Evolutionary conservation across 2,329 filamentous ascomycete species (phyloP).

Genomic region (Stromatinia cepivora): DNA sequence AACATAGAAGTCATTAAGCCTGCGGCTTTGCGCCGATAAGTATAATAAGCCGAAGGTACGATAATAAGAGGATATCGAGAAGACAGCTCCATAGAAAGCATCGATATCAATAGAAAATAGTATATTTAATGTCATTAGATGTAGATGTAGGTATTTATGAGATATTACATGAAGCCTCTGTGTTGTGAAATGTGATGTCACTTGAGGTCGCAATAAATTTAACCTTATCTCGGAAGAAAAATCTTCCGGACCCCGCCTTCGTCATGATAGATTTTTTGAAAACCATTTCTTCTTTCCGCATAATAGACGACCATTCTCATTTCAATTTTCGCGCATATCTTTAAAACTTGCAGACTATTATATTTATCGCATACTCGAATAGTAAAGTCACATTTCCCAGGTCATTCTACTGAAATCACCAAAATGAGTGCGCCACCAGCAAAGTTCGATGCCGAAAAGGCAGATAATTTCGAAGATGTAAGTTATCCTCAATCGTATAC

Average conservation of each 20-base stretch:
- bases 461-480: conserved; percentile 70
- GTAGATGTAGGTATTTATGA: background rate
- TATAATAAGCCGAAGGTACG: background rate
- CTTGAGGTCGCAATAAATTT: background rate
- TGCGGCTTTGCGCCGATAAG: background rate
- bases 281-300: conserved; percentile 1
- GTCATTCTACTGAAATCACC: background rate
- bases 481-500: conserved; percentile 38
- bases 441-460: conserved; percentile 59
- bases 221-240: conserved; percentile 3
- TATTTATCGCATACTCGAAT: background rate
- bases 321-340: background rate
- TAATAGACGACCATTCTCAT: background rate
- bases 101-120: background rate
- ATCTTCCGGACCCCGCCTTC: conserved; percentile 15
- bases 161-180: background rate
- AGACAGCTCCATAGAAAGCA: background rate
- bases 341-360: background rate
- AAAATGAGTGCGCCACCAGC: conserved; percentile 36
- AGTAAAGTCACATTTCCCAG: background rate
- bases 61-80: background rate
- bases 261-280: conserved; percentile 19
- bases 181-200: conserved; percentile 3
- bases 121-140: background rate
- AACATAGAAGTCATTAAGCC: background rate